Evolutionary conservation across 2,329 filamentous ascomycete genomes (phyloP).

Genomic region (Raffaelea arxii): DNA sequence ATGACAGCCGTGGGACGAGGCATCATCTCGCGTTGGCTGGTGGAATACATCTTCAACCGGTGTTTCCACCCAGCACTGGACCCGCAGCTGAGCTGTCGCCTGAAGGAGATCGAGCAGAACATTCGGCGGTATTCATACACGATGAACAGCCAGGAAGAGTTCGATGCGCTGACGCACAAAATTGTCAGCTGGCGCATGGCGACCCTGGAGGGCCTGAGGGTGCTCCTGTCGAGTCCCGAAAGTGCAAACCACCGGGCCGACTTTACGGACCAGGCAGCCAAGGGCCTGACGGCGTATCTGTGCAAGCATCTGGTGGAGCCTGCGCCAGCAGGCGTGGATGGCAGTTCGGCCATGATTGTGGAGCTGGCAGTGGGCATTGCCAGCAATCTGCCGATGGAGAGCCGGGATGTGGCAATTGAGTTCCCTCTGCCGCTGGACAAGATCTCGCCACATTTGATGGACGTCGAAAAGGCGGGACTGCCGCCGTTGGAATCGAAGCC

Average conservation of each 20-base stretch:
- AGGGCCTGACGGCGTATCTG: slow-evolving; percentile 58
- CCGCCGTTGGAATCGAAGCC: slow-evolving; percentile 45
- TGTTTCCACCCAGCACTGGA: slow-evolving; percentile 91
- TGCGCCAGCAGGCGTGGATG: slow-evolving; percentile 71
- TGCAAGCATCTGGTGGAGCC: slow-evolving; percentile 68
- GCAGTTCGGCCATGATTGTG: slow-evolving; percentile 83
- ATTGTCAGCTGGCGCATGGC: slow-evolving; percentile 89
- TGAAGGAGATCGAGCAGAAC: slow-evolving; percentile 82
- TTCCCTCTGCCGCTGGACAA: slow-evolving; percentile 72
- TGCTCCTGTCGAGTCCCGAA: slow-evolving; percentile 54
- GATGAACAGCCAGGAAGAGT: slow-evolving; percentile 72
- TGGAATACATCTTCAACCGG: slow-evolving; percentile 82
- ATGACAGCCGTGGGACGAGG: slow-evolving; percentile 94
- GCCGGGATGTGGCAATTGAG: slow-evolving; percentile 77
- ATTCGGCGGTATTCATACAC: slow-evolving; percentile 70
- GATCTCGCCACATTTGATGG: slow-evolving; percentile 70
- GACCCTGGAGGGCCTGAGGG: slow-evolving; percentile 81
- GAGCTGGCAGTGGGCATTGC: slow-evolving; percentile 82
- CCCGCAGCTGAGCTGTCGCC: slow-evolving; percentile 58
- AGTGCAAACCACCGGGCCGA: slow-evolving; percentile 56
- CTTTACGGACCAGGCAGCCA: slow-evolving; percentile 62
- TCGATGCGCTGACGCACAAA: slow-evolving; percentile 77
- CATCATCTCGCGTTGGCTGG: slow-evolving; percentile 79
- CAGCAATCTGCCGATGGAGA: slow-evolving; percentile 79
- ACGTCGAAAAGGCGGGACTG: slow-evolving; percentile 64